Conservation (phyloP, 805 yeast species). For the Saccharomycopsis babjevae region DNA sequence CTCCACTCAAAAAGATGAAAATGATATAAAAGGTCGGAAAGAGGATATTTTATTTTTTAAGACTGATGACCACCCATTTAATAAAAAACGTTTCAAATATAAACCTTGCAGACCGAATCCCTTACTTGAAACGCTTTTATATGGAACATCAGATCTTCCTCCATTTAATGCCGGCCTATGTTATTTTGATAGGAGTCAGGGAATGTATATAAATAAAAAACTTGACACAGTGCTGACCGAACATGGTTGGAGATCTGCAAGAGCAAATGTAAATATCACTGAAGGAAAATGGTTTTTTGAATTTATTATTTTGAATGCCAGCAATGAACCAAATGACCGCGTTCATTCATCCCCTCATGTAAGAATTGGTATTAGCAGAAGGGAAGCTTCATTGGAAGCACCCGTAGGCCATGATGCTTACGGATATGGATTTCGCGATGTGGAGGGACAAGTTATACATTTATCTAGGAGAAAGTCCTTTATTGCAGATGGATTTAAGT, state of each 20-base stretch:
- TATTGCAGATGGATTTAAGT: conserved; percentile 41
- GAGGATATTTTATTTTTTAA: conserved; percentile 27
- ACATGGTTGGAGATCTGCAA: conserved; percentile 71
- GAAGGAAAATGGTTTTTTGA: conserved; percentile 82
- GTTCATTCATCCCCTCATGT: conserved; percentile 43
- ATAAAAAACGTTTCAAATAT: conserved; percentile 74
- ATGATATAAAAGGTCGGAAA: neutral
- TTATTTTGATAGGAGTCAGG: conserved; percentile 61
- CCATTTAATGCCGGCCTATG: conserved; percentile 52
- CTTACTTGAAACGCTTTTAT: conserved; percentile 42
- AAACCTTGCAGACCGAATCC: conserved; percentile 69
- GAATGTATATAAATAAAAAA: conserved; percentile 34
- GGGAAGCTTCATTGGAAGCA: conserved; percentile 84
- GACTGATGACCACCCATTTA: conserved; percentile 72
- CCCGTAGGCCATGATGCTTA: conserved; percentile 95
- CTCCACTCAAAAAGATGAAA: neutral
- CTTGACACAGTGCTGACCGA: conserved; percentile 41
- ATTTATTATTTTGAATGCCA: conserved; percentile 43
- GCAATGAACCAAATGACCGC: conserved; percentile 22
- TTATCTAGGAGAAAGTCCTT: conserved; percentile 55
- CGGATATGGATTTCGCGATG: conserved; percentile 84
- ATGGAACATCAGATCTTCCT: conserved; percentile 62
- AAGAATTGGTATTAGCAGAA: conserved; percentile 70
- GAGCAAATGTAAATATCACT: conserved; percentile 64
- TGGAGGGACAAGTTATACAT: conserved; percentile 65